Base-by-base conservation (phyloP, 768 basidiomycete species). In the Trametes meyenii region DNA sequence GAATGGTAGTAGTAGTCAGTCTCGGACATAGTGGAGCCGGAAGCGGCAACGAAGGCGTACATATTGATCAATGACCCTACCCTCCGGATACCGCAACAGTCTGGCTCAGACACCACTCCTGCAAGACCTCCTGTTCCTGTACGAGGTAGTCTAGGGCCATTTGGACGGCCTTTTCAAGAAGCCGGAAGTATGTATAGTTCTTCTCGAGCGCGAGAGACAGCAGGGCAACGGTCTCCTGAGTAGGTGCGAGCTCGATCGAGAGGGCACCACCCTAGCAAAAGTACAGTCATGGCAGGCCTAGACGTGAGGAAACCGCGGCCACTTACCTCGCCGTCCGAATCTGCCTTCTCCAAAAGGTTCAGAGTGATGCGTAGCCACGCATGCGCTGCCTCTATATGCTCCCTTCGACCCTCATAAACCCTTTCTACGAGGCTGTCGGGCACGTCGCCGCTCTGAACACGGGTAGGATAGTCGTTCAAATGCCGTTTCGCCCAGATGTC, bases 31-130 rank as follows among this genome's bases (percentile, higher is more conserved):
- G n/a, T n/a, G n/a, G n/a, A n/a, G n/a, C n/a, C n/a, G n/a, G n/a
- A n/a, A n/a, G n/a, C n/a, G n/a, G n/a, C n/a, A n/a, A n/a, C n/a
- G n/a, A n/a, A n/a, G n/a, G n/a, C n/a, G 14, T 39, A 7, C 7
- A 43, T 10, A 5, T 43, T n/a, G 42, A 5, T n/a, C 16, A 43
- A 5, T 17, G 17, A 10, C 14, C 35, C 46, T 56, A 35, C 43
- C 67, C 6, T 65, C 64, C 38, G 17, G 35, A 17, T 29, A 60
- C n/a, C 16, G 13, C 7, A 26, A 13, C 16, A 12, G n/a, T n/a
- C 48, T 49, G 48, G 1, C 11, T 7, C 4, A 26, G 11, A 5
- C 48, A 11, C 48, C 48, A 49, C 3, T 49, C 48, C 48, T 49
- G 48, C 10, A 49, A 29, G 12, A 49, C 5, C 26, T 49, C 48